Conservation (phyloP, 208 protist species). For the Trypanosoma theileri region DNA sequence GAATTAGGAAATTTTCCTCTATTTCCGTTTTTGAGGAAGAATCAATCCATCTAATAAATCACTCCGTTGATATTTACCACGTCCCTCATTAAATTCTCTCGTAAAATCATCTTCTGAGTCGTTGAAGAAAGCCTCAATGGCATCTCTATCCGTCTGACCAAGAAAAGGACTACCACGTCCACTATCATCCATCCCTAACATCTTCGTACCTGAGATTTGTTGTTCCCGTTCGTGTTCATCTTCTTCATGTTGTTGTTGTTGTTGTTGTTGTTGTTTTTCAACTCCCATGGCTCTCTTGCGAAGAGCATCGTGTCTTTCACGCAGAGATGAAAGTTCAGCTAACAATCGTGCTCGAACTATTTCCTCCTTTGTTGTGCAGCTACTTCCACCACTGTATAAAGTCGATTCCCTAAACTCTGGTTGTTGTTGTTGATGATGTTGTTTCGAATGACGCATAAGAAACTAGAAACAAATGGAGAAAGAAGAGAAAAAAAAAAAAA, state of each 20-base stretch:
- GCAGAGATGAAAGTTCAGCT: conserved; percentile 42
- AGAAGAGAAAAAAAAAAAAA: background rate
- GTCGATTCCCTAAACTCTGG: background rate
- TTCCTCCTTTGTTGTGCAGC: conserved; percentile 19
- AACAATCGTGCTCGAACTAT: conserved; percentile 35
- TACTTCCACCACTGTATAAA: no score
- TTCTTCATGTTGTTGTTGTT: no score
- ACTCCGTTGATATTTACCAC: conserved; percentile 42
- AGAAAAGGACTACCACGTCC: conserved; percentile 18
- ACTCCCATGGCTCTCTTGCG: background rate
- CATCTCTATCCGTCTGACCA: conserved; percentile 76
- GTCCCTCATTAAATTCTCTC: conserved; percentile 70
- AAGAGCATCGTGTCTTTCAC: conserved; percentile 35
- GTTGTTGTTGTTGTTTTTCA: background rate
- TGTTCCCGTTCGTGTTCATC: no score
- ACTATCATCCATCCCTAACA: no score
- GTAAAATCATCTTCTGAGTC: conserved; percentile 75
- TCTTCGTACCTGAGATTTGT: no score
- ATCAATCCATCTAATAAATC: conserved; percentile 29
- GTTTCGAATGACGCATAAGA: background rate
- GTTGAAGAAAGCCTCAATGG: conserved; percentile 88
- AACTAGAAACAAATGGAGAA: background rate
- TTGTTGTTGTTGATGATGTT: background rate
- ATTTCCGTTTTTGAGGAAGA: background rate
- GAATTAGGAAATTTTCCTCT: background rate